Conservation (phyloP, 306 rosid species). For the Cicer cuneatum region DNA sequence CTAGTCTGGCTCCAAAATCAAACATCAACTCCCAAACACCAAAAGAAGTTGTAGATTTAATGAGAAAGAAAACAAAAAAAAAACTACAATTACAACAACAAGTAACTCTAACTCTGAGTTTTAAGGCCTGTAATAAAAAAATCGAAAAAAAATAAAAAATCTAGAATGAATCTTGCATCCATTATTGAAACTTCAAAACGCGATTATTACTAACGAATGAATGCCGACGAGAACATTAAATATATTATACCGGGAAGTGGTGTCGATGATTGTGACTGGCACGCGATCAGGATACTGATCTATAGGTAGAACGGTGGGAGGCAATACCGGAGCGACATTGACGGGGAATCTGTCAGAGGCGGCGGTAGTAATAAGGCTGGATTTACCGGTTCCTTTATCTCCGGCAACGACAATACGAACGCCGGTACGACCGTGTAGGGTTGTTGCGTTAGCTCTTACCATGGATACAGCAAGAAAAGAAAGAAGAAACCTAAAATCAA, state of each 20-base stretch:
- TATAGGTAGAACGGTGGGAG: conserved; percentile 84
- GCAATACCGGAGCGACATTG: conserved; percentile 79
- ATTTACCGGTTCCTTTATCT: conserved; percentile 87
- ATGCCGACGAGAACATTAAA: not conserved
- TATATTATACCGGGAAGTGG: conserved; percentile 76
- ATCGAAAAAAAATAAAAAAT: not conserved
- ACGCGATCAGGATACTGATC: conserved; percentile 92
- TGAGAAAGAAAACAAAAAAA: not conserved
- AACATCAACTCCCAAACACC: conserved; percentile 9
- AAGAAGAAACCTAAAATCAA: conserved; percentile 11
- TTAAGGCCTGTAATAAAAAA: not conserved
- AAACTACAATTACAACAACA: not conserved
- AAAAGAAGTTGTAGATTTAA: not conserved
- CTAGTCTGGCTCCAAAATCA: not conserved
- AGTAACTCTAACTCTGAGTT: not conserved
- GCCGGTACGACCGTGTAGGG: conserved; percentile 56
- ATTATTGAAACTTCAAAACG: not conserved
- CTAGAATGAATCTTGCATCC: not conserved
- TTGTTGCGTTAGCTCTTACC: conserved; percentile 70
- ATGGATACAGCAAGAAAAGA: conserved; percentile 39
- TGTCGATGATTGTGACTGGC: conserved; percentile 87
- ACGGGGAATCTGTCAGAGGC: conserved; percentile 79
- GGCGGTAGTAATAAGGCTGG: conserved; percentile 88
- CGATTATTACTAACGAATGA: not conserved
- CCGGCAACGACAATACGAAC: conserved; percentile 96